Conservation (phyloP, 805 yeast species). For the Starmerella sp. region DNA sequence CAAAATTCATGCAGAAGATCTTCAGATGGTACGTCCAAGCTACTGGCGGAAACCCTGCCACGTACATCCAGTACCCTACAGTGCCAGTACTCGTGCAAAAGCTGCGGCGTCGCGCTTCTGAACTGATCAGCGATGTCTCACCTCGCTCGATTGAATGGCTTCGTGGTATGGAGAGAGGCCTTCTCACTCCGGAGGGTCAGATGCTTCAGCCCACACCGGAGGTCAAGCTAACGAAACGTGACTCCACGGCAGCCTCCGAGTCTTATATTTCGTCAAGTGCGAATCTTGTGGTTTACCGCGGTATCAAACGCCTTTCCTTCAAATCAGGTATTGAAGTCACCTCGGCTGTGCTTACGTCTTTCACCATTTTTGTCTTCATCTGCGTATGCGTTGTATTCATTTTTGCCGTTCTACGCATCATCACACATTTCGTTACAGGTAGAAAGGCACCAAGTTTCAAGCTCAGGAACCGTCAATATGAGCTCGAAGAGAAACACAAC, state of each 20-base stretch:
- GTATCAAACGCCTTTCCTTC: conserved; percentile 75
- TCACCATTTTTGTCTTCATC: conserved; percentile 70
- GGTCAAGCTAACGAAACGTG: conserved; percentile 15
- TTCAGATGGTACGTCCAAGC: conserved; percentile 91
- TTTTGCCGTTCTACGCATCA: conserved; percentile 44
- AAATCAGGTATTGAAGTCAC: conserved; percentile 70
- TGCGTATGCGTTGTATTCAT: conserved; percentile 60
- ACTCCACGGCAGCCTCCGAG: conserved; percentile 17
- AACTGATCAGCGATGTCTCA: not conserved
- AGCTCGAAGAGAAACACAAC: conserved; percentile 5
- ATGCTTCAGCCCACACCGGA: not conserved
- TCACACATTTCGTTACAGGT: conserved; percentile 24
- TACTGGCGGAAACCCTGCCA: conserved; percentile 78
- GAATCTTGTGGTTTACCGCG: conserved; percentile 59
- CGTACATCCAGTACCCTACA: conserved; percentile 47
- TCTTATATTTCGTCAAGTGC: conserved; percentile 21
- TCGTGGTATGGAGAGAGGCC: not conserved
- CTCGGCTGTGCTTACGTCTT: conserved; percentile 73
- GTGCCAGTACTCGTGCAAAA: conserved; percentile 65
- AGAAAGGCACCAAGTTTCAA: conserved; percentile 23
- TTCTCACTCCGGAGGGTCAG: conserved; percentile 3
- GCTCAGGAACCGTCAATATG: conserved; percentile 28
- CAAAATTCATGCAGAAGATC: conserved; percentile 70
- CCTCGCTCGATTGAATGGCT: conserved; percentile 14
- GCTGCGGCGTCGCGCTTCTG: conserved; percentile 24